phyloP scores from a whole-genome alignment of 2,329 filamentous ascomycete species.

The Arthrinium puccinioides region DNA sequence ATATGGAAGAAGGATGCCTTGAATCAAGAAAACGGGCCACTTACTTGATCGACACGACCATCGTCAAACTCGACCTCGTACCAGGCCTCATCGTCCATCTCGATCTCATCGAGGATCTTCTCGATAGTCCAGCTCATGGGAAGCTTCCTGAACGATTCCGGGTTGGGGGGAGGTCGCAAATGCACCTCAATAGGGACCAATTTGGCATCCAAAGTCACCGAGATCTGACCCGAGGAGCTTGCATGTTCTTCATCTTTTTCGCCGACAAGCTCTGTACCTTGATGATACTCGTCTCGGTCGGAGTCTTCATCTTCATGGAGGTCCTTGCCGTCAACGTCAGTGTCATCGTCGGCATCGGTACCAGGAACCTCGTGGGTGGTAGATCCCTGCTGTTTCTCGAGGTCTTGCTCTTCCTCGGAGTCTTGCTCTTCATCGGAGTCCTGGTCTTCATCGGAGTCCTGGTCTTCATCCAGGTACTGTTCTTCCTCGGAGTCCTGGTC shows the following conservation, averaged over 20 bases:
- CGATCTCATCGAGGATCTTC: slow-evolving; percentile 23
- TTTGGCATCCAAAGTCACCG: slow-evolving; percentile 3
- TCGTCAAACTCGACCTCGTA: slow-evolving; percentile 39
- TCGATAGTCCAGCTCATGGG: slow-evolving; percentile 29
- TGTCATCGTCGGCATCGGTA: too few species aligned
- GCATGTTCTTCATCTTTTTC: too few species aligned
- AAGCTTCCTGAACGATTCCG: slow-evolving; percentile 16
- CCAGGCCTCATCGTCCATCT: slow-evolving; percentile 14
- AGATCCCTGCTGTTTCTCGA: too few species aligned
- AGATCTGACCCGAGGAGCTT: not conserved
- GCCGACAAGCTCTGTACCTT: too few species aligned
- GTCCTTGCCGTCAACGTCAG: too few species aligned
- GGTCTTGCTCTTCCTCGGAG: too few species aligned
- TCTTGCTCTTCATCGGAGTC: too few species aligned
- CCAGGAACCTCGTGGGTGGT: too few species aligned
- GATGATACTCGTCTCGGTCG: too few species aligned
- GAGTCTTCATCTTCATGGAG: too few species aligned
- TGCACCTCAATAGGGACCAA: slow-evolving; percentile 20
- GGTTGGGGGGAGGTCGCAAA: slow-evolving; percentile 16
- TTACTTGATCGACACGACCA: slow-evolving; percentile 36
- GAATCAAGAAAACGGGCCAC: slow-evolving; percentile 19
- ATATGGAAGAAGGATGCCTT: too few species aligned
- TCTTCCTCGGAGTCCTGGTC: not conserved
- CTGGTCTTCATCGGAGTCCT: too few species aligned
- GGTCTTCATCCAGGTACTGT: not conserved